Base-by-base conservation (phyloP, 2,329 filamentous ascomycete species). In the Aspergillus sclerotialis region DNA sequence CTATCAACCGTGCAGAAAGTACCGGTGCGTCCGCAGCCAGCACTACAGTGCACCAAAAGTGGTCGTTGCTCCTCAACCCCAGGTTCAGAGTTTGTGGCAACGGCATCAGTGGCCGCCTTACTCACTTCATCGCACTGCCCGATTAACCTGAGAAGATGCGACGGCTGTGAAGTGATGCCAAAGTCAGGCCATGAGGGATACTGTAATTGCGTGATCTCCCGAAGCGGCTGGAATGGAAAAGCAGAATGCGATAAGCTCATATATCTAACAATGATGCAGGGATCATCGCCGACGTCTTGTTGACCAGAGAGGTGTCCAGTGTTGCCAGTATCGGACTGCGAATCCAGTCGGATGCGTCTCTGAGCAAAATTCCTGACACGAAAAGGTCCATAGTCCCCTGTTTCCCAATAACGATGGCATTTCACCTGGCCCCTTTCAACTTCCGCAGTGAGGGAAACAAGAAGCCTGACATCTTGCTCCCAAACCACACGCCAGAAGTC, bases 111-210 rank as follows among this genome's bases (percentile, higher is more conserved):
- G 14, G 50, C 53, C 14, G 50, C 46, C 67, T 59, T 12, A 65
- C 75, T 39, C 58, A 80, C 87, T 21, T 76, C 70, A 50, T 85
- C 92, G 49, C 83, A 85, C 33, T 94, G 76, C 59, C 95, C 88
- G n/a, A 96, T 84, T 11, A 98, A 66, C 2, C 82, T 84, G 11
- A 98, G 72, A 2, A 98, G 72, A 51, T 96, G 88, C 4, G 79
- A 78, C 1, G 92, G 88, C 51, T 93, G 84, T 0, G 92, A 88
- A 0, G 90, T 90, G 0, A 88, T 83, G 13, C 92, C 92, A 60
- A 96, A 95, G 54, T 98, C 92, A 0, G 92, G 92, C 92, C 92
- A 98, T n/a, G 83, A 81, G 0, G 87, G 80, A 58, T 95, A 96
- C 55, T 96, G 89, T 10, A 98, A 68, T 49, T 98, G 92, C 0